Base-by-base conservation (phyloP, 495 filamentous ascomycete genomes). In the Umbilicaria muhlenbergii region DNA sequence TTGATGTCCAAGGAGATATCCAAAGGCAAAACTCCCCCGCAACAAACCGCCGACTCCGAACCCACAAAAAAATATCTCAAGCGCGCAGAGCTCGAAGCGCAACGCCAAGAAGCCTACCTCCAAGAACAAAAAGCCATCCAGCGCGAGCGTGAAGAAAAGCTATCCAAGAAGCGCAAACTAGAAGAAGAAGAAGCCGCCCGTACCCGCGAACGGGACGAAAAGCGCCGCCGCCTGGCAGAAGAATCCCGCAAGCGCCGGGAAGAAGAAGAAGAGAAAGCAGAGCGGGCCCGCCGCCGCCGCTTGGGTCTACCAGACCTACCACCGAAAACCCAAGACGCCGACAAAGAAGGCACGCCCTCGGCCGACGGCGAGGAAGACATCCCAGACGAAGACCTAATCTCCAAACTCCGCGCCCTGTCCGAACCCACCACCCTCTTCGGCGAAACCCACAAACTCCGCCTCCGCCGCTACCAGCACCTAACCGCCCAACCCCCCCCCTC, bases 1-100 rank as follows among this genome's bases (percentile, higher is more conserved):
- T 68, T 98, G 34, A 89, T 98, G 83, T 75, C 81, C 52, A 77
- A 81, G 46, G 83, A 93, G 60, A 92, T 95, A 59, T 73, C 82
- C 52, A 86, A 92, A 58, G 67, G 75, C 49, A 83, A 82, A 60
- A 57, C 66, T 46, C 40, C 64, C 48, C 17, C 49, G 5, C 34
- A 63, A 36, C 34, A 61, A 38, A 47, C 59, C 8, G 32, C 51
- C 18, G 41, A 42, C 43, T 42, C 64, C 42, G 57, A 60, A 11
- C 53, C 64, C 16, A 44, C 58, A 15, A 85, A 83, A 51, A 94
- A 91, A 64, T 96, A 86, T 62, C 63, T 86, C 54, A 86, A 84
- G 50, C 84, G 86, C 57, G 75, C 81, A 48, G 89, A 98, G 44
- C 52, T 83, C 47, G 91, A 96, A 72, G 78, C 83, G 43, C 75